These are phyloP conservation scores for Fistulinella cinereoalba DNA, from an alignment of 1,284 basidiomycete species.

Conservation along the genomic window DNA sequence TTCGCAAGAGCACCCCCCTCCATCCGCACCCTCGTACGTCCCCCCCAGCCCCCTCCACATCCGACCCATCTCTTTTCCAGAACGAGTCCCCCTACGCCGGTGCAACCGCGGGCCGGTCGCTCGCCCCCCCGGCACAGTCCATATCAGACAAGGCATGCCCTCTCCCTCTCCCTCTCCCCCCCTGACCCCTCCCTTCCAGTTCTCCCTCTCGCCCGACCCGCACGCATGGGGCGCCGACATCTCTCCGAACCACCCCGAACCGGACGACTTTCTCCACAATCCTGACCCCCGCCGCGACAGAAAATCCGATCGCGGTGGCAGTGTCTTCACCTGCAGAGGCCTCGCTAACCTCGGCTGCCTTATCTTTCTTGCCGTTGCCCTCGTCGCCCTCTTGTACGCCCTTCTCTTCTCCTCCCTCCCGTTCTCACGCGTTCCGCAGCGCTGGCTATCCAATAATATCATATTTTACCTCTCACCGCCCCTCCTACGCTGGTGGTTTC, in stretches of 20 bases:
- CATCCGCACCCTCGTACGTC: slow-evolving; percentile 43
- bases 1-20: slow-evolving; percentile 43
- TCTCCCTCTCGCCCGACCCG: slow-evolving; percentile 70
- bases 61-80: slow-evolving; percentile 20
- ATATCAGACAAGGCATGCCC: slow-evolving; percentile 48
- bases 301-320: slow-evolving; percentile 56
- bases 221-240: slow-evolving; percentile 64
- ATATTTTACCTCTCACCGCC: slow-evolving; percentile 53
- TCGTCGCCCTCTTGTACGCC: slow-evolving; percentile 73
- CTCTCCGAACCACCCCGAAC: slow-evolving; percentile 54
- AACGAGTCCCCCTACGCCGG: slow-evolving; percentile 45
- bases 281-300: slow-evolving; percentile 71
- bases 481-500: slow-evolving; percentile 62
- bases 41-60: background rate
- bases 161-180: background rate
- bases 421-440: slow-evolving; percentile 35
- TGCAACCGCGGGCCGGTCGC: slow-evolving; percentile 26
- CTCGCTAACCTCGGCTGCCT: slow-evolving; percentile 78
- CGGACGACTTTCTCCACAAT: slow-evolving; percentile 72
- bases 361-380: slow-evolving; percentile 54
- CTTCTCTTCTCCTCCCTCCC: background rate
- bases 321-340: slow-evolving; percentile 70
- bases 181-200: slow-evolving; percentile 40
- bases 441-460: slow-evolving; percentile 81
- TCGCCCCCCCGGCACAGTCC: slow-evolving; percentile 28